Percentiles rank a stretch among this genome's conserved stretches.
Evolutionary conservation across 208 protist genomes (phyloP).

Genomic region (Acanthamoeba castellanii): DNA sequence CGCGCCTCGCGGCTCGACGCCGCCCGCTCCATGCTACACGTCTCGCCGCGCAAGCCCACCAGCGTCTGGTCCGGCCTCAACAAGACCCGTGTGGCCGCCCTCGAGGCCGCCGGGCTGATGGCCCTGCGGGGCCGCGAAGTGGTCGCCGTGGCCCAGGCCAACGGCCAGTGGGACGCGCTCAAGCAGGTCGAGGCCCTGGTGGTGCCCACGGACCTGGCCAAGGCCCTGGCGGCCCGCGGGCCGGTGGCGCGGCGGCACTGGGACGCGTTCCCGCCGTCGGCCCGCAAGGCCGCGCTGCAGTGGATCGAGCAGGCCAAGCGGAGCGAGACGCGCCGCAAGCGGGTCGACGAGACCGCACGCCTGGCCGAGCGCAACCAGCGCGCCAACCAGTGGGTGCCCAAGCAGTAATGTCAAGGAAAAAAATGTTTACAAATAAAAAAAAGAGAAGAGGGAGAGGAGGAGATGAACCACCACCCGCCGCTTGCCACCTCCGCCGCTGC

Average conservation of each 20-base stretch:
- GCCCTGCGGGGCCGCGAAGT: neutral
- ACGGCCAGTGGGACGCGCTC: neutral
- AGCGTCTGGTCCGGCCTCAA: conserved; percentile 1
- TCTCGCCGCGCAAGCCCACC: neutral
- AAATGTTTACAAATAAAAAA: no score
- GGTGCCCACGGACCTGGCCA: neutral
- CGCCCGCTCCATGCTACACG: neutral
- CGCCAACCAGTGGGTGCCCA: neutral
- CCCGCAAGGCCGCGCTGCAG: neutral
- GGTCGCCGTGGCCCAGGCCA: neutral
- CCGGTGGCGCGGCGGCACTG: neutral
- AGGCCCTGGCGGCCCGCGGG: neutral
- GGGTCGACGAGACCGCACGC: conserved; percentile 1
- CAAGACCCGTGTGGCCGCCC: neutral
- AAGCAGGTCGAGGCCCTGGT: neutral
- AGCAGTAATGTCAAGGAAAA: no score
- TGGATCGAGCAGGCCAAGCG: conserved; percentile 41
- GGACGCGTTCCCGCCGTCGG: conserved; percentile 20
- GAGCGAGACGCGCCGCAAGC: conserved; percentile 35
- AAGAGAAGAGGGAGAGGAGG: no score
- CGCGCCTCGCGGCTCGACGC: neutral
- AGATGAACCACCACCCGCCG: no score
- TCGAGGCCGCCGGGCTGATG: conserved; percentile 6
- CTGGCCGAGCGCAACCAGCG: neutral
- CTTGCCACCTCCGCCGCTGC: no score